Evolutionary conservation across 2,329 filamentous ascomycete genomes (phyloP), one percentile per base, ranked within the genome.

Genomic region (Fusarium kyushuense): DNA sequence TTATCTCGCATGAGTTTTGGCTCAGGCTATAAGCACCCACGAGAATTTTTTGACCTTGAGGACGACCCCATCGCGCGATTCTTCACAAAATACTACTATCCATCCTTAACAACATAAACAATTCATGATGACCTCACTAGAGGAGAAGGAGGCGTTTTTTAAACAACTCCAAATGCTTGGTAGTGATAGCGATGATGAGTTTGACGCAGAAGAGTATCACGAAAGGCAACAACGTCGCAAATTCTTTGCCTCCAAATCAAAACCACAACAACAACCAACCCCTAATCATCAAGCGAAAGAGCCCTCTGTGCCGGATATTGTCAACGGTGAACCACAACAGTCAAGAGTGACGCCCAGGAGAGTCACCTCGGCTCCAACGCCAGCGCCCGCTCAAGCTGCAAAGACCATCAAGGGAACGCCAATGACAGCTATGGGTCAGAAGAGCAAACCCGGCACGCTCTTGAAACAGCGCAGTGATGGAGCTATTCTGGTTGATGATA

Each of bases 131-230:
- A 33, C 65, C 14, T 66, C 67, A 4, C 51, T 82, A 9, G 69
- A 77, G 49, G 81, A 83, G 35, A 87, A 87, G 70, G 46, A 74
- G 23, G 80, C 77, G 1, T 84, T 83, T 63, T 87, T 86, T 65
- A 66, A 76, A n/a, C 74, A 75, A n/a, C 73, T 86, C 1, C 75
- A 79, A 16, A 70, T 74, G 52, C 67, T 79, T 12, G 78, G 80
- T 29, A 73, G 75, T 32, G 78, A 80, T 29, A 73, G 75, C 30
- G 73, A 75, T 35, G 77, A 78, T 23, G 74, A 73, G 29, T 70
- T 78, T 19, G 69, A 76, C 42, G 45, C 58, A 4, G 45, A 41
- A 10, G 78, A 83, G 36, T 71, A 79, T 63, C 65, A 76, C 10
- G 74, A 77, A 40, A 77, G 83, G 19, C 51, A 70, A 29, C 65